Conservation (phyloP, 768 basidiomycete genomes). For the Rhodocollybia butyracea region DNA sequence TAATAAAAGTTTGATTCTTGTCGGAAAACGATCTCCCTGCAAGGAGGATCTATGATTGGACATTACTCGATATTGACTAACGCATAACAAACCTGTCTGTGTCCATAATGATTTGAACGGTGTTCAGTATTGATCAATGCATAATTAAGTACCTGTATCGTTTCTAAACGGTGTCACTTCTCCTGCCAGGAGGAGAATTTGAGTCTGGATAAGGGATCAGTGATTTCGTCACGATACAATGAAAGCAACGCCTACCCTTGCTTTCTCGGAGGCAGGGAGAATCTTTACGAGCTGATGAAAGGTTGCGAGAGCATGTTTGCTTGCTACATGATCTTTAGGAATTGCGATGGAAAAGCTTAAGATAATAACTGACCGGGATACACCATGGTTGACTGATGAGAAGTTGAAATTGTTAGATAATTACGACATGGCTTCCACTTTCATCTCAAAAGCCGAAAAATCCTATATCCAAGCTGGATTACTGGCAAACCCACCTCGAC, state of each 20-base stretch:
- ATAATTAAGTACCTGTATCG: slow-evolving; percentile 31
- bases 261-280: slow-evolving; percentile 44
- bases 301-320: slow-evolving; percentile 48
- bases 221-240: background rate
- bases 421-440: slow-evolving; percentile 28
- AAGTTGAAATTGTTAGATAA: slow-evolving; percentile 1
- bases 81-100: slow-evolving; percentile 50
- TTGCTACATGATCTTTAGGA: background rate
- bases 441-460: slow-evolving; percentile 74
- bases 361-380: slow-evolving; percentile 1
- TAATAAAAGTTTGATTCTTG: slow-evolving; percentile 88
- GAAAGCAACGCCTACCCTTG: slow-evolving; percentile 42
- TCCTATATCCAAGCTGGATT: slow-evolving; percentile 73
- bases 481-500: slow-evolving; percentile 54
- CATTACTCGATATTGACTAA: too few relatives aligned
- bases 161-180: slow-evolving; percentile 60
- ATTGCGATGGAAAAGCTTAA: background rate
- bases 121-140: too few relatives aligned
- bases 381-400: background rate
- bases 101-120: too few relatives aligned
- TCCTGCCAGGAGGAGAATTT: slow-evolving; percentile 68
- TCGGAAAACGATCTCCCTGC: slow-evolving; percentile 62
- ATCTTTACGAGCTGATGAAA: slow-evolving; percentile 48
- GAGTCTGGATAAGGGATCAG: slow-evolving; percentile 43
- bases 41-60: slow-evolving; percentile 20